Percentiles rank a stretch among this genome's conserved stretches.
Evolutionary conservation across 176 grass and related monocot species (phyloP).

Genomic region (Oryza glaberrima): DNA sequence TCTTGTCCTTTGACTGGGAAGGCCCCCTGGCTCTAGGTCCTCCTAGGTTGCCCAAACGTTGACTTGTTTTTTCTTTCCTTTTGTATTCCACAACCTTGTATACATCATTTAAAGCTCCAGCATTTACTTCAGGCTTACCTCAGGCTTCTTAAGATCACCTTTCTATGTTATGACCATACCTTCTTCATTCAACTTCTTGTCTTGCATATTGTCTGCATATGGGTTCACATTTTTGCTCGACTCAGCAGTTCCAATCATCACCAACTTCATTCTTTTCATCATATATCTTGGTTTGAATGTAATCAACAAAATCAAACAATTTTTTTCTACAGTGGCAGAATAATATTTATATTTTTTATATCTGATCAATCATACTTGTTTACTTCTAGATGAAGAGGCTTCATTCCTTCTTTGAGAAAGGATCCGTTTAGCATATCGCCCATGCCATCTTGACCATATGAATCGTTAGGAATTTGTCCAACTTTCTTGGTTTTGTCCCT

Average conservation of each 20-base stretch:
- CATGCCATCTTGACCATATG: no score
- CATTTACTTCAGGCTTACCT: background rate
- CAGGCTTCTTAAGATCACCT: no score
- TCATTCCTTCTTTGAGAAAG: no score
- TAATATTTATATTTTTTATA: no score
- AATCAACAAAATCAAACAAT: no score
- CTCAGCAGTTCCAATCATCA: background rate
- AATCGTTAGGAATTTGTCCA: no score
- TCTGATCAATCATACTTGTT: no score
- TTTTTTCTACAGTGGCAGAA: no score
- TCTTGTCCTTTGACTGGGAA: background rate
- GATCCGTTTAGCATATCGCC: no score
- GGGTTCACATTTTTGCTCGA: background rate
- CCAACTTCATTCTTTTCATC: background rate
- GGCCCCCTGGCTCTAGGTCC: background rate
- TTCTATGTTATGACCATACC: no score
- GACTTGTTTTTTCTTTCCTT: background rate
- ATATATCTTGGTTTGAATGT: background rate
- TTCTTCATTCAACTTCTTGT: background rate
- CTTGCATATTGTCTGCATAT: background rate
- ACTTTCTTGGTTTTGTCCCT: no score
- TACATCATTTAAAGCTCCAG: background rate
- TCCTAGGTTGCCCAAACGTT: constrained; percentile 1
- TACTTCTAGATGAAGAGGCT: no score
- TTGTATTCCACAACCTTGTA: background rate